Percentiles rank a stretch among this genome's conserved stretches.
These are phyloP conservation scores for Tolypocladium pustulatum DNA, from an alignment of 2,329 filamentous ascomycete species.

Conservation along the genomic window DNA sequence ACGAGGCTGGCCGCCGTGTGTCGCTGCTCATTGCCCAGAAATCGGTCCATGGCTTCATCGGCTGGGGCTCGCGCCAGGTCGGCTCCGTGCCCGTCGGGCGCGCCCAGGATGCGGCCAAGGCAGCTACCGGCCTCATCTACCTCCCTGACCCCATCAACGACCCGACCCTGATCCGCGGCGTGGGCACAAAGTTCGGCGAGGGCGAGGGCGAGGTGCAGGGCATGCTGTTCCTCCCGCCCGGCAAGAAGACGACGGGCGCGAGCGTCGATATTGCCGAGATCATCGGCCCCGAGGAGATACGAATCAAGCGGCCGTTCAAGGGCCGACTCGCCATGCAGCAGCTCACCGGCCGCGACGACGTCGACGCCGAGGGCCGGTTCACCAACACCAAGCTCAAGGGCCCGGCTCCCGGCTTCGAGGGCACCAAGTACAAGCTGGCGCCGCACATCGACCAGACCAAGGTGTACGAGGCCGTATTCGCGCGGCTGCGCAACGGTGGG, in stretches of 20 bases:
- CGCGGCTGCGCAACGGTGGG: slow-evolving; percentile 67
- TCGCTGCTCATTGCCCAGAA: slow-evolving; percentile 93
- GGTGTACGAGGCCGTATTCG: slow-evolving; percentile 90
- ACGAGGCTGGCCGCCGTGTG: slow-evolving; percentile 78
- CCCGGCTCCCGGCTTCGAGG: slow-evolving; percentile 53
- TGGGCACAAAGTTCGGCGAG: slow-evolving; percentile 73
- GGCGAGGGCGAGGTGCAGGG: slow-evolving; percentile 65
- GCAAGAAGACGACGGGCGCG: slow-evolving; percentile 65
- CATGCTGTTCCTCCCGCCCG: slow-evolving; percentile 75
- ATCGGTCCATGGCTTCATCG: slow-evolving; percentile 89
- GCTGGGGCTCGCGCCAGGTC: slow-evolving; percentile 71
- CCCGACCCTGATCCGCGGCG: slow-evolving; percentile 66
- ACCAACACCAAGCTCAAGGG: slow-evolving; percentile 43
- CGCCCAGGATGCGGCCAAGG: slow-evolving; percentile 79
- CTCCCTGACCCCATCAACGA: slow-evolving; percentile 80
- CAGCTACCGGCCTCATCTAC: slow-evolving; percentile 71
- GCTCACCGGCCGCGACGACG: slow-evolving; percentile 68
- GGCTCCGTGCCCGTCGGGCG: slow-evolving; percentile 89
- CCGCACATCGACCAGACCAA: slow-evolving; percentile 90
- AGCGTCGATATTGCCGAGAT: slow-evolving; percentile 81
- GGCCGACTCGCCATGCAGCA: slow-evolving; percentile 65
- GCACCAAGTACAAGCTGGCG: slow-evolving; percentile 76
- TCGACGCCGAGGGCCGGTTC: slow-evolving; percentile 56
- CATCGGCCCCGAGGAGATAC: slow-evolving; percentile 66
- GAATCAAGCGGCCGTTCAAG: slow-evolving; percentile 81